Evolutionary conservation across 2,329 filamentous ascomycete genomes (phyloP).

Genomic region (Ilyonectria mors-panacis): DNA sequence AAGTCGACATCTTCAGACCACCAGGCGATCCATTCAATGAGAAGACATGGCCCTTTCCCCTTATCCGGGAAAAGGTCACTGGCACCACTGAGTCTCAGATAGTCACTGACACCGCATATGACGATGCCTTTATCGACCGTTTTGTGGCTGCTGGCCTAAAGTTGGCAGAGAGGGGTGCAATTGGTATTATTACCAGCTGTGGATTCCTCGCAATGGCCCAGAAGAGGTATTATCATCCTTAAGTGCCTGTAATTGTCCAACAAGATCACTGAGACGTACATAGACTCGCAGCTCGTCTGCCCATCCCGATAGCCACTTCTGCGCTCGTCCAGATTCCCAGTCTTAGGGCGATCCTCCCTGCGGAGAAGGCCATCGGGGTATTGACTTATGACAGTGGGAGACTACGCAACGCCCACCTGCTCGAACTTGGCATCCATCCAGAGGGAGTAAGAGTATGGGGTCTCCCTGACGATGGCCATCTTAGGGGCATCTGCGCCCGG

Average conservation of each 20-base stretch:
- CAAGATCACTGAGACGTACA: not conserved
- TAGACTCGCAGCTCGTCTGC: slow-evolving; percentile 50
- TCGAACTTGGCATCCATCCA: slow-evolving; percentile 41
- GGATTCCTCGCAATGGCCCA: slow-evolving; percentile 57
- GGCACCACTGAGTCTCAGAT: slow-evolving; percentile 49
- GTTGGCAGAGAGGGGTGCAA: slow-evolving; percentile 51
- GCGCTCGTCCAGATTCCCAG: slow-evolving; percentile 54
- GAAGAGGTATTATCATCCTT: slow-evolving; percentile 41
- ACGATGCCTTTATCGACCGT: slow-evolving; percentile 51
- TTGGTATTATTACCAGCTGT: slow-evolving; percentile 58
- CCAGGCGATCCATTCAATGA: slow-evolving; percentile 55
- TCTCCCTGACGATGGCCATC: slow-evolving; percentile 38
- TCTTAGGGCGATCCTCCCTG: slow-evolving; percentile 47
- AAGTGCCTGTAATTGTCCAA: too few species aligned
- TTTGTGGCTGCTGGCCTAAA: slow-evolving; percentile 53
- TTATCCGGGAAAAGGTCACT: slow-evolving; percentile 52
- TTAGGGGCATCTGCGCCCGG: slow-evolving; percentile 37
- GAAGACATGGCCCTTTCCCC: slow-evolving; percentile 55
- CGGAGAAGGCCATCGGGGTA: slow-evolving; percentile 47
- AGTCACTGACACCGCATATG: slow-evolving; percentile 50
- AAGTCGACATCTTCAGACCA: slow-evolving; percentile 52
- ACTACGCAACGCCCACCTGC: slow-evolving; percentile 41
- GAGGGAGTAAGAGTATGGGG: slow-evolving; percentile 43
- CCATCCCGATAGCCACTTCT: slow-evolving; percentile 55
- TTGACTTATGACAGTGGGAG: slow-evolving; percentile 50